These are phyloP conservation scores for Eruca vesicaria DNA, from an alignment of 441 rosid species.

Conservation along the genomic window DNA sequence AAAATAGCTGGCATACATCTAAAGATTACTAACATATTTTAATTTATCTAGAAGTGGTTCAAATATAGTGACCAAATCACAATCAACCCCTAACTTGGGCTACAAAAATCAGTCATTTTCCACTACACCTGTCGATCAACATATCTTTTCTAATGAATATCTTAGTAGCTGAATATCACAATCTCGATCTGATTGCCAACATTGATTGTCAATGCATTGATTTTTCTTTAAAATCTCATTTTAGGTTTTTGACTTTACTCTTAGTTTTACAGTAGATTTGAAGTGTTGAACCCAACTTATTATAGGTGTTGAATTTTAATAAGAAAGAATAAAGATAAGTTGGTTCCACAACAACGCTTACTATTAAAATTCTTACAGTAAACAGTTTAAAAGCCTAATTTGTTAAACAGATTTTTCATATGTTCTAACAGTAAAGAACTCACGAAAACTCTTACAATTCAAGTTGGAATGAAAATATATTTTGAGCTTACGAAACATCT, in stretches of 20 bases:
- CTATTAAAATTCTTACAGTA: neutral
- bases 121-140: neutral
- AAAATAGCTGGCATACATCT: constrained; percentile 1
- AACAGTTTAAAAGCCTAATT: neutral
- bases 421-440: neutral
- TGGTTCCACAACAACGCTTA: too few species aligned
- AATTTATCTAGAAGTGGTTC: constrained; percentile 3
- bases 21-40: constrained; percentile 1
- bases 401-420: neutral
- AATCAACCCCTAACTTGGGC: constrained; percentile 13
- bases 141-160: neutral
- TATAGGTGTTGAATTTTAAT: neutral
- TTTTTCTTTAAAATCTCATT: too few species aligned
- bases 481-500: neutral
- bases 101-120: neutral
- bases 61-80: constrained; percentile 9
- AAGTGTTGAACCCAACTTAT: neutral
- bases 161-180: neutral
- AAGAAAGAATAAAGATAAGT: neutral
- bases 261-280: neutral
- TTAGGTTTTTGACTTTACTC: neutral
- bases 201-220: neutral
- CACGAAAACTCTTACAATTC: neutral
- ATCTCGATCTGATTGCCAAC: neutral
- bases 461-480: neutral